These are phyloP conservation scores for Rhynchosporium graminicola DNA, from an alignment of 2,329 filamentous ascomycete species.

Conservation along the genomic window DNA sequence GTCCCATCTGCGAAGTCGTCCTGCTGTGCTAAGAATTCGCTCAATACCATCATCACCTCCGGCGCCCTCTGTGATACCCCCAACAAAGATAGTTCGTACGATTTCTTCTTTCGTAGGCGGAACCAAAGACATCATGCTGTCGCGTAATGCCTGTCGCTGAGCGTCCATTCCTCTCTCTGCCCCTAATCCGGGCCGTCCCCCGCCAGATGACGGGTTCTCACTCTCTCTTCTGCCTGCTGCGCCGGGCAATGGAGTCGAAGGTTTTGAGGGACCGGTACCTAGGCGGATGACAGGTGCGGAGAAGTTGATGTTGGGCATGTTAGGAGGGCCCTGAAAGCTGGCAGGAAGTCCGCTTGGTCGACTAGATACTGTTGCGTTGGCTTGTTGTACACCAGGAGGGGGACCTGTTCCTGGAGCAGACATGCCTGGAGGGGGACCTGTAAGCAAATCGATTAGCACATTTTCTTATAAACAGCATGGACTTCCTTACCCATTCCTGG, in stretches of 20 bases:
- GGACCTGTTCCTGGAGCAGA: slow-evolving; percentile 78
- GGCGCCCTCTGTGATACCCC: slow-evolving; percentile 77
- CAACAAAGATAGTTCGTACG: slow-evolving; percentile 85
- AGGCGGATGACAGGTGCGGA: slow-evolving; percentile 94
- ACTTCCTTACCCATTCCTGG: slow-evolving; percentile 74
- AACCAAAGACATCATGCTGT: slow-evolving; percentile 69
- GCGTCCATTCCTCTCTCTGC: slow-evolving; percentile 58
- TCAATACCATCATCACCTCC: slow-evolving; percentile 79
- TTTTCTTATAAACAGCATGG: neutral
- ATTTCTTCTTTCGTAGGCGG: slow-evolving; percentile 90
- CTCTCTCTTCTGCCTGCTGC: slow-evolving; percentile 50
- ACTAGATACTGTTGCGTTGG: slow-evolving; percentile 72
- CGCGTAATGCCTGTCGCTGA: slow-evolving; percentile 65
- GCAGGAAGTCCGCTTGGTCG: slow-evolving; percentile 78
- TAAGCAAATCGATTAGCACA: slow-evolving; percentile 22
- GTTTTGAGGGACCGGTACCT: slow-evolving; percentile 73
- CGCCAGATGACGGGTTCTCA: slow-evolving; percentile 43
- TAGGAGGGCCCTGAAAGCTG: slow-evolving; percentile 84
- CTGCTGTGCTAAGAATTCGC: slow-evolving; percentile 73
- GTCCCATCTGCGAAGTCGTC: slow-evolving; percentile 82
- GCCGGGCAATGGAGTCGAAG: slow-evolving; percentile 44
- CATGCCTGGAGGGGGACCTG: slow-evolving; percentile 79
- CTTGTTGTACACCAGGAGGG: slow-evolving; percentile 76
- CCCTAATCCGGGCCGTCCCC: slow-evolving; percentile 43
- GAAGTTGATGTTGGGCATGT: slow-evolving; percentile 98